phyloP scores from a whole-genome alignment of 164 flowering plant genomes.

The Aristolochia fimbriata region DNA sequence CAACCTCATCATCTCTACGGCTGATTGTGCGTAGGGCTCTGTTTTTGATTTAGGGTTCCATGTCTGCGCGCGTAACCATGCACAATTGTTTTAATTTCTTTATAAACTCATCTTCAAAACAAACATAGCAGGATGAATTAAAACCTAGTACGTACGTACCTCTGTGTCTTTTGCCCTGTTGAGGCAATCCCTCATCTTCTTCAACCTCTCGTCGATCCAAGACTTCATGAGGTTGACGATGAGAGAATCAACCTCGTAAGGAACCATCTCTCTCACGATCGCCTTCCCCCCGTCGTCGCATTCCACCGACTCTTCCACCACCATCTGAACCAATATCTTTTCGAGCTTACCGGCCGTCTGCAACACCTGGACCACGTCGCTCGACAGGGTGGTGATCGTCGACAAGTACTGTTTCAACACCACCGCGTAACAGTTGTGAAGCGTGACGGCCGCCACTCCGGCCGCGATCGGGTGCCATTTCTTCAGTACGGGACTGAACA shows the following conservation, averaged over 20 bases:
- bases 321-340: slow-evolving; percentile 72
- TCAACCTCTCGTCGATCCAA: slow-evolving; percentile 63
- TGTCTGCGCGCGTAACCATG: slow-evolving; percentile 32
- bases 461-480: slow-evolving; percentile 73
- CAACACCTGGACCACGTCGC: slow-evolving; percentile 46
- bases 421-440: slow-evolving; percentile 76
- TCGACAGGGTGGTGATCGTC: slow-evolving; percentile 25
- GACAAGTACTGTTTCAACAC: slow-evolving; percentile 58
- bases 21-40: slow-evolving; percentile 85
- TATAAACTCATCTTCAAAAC: too few species aligned
- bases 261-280: slow-evolving; percentile 70
- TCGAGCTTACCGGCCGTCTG: slow-evolving; percentile 81
- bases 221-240: slow-evolving; percentile 36
- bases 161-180: slow-evolving; percentile 69
- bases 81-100: too few species aligned
- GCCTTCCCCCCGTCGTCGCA: slow-evolving; percentile 80
- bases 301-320: slow-evolving; percentile 71
- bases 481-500: slow-evolving; percentile 60
- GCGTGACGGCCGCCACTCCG: slow-evolving; percentile 70
- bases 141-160: slow-evolving; percentile 40
- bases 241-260: slow-evolving; percentile 71
- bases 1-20: slow-evolving; percentile 50
- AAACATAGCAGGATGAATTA: too few species aligned
- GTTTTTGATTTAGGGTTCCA: slow-evolving; percentile 95
- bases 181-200: slow-evolving; percentile 33